Percentiles rank a stretch among this genome's conserved stretches.
These are phyloP conservation scores for Rhodotorula sp. DNA, from an alignment of 1,284 basidiomycete species.

Conservation along the genomic window DNA sequence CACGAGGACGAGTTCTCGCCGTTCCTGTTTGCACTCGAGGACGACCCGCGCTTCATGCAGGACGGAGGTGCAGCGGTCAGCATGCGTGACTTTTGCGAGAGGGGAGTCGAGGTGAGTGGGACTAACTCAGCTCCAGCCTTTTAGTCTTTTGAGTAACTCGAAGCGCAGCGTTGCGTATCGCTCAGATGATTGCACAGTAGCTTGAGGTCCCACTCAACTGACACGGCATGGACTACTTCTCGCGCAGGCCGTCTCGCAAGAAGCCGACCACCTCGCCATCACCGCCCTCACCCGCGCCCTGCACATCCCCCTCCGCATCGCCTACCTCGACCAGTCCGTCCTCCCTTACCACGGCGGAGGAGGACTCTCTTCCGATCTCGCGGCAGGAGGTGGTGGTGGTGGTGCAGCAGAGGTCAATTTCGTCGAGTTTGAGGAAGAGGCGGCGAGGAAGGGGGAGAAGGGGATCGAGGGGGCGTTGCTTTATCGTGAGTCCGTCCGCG, in stretches of 20 bases:
- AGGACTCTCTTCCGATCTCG: constrained; percentile 44
- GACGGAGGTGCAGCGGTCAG: constrained; percentile 52
- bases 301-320: constrained; percentile 66
- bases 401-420: constrained; percentile 58
- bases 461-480: constrained; percentile 31
- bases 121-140: constrained; percentile 29
- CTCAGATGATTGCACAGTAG: too few relatives aligned
- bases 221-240: neutral
- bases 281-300: constrained; percentile 71
- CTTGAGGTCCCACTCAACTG: neutral
- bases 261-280: constrained; percentile 75
- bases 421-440: constrained; percentile 61
- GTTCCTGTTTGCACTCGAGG: constrained; percentile 67
- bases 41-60: constrained; percentile 36
- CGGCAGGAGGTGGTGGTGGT: constrained; percentile 51
- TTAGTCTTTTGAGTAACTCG: too few relatives aligned
- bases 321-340: constrained; percentile 67
- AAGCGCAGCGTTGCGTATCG: neutral
- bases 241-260: constrained; percentile 10
- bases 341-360: constrained; percentile 51
- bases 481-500: constrained; percentile 21
- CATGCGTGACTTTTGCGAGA: constrained; percentile 67
- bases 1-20: constrained; percentile 64
- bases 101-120: constrained; percentile 70
- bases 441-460: constrained; percentile 14